Base-by-base conservation (phyloP, 805 yeast species). In the Kluyveromyces siamensis region DNA sequence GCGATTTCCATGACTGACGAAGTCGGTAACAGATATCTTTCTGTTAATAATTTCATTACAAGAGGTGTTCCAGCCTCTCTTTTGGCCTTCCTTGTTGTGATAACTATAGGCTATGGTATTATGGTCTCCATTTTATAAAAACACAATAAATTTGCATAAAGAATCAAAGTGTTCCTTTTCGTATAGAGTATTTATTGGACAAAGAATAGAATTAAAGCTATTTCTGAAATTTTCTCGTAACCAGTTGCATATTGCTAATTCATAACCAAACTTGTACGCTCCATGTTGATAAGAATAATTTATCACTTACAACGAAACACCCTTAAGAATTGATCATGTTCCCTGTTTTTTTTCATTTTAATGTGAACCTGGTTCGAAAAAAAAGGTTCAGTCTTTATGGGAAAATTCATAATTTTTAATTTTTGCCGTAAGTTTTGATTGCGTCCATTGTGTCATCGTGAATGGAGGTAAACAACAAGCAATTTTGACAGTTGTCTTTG, bases 1-100 rank as follows among this genome's bases (percentile, higher is more conserved):
- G 99, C 98, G 0, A 87, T 93, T 52, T 87, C 97, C 53, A 83
- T 87, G 84, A 79, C 90, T 2, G 96, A 91, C 63, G 93, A 86
- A 53, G 77, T 88, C 44, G 97, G 97, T n/a, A 79, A 81, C 45
- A 87, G 95, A 27, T 91, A 90, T 61, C 71, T 91, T 56, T 81
- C 83, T 9, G 96, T 89, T 36, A 72, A 76, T 27, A 84, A 86
- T 4, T 93, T 91, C 62, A 85, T 91, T 48, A 83, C 86, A 6
- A 77, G 95, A 55, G 99, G 99, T 67, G 87, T 90, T 6, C 96
- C 96, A 2, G 78, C 91, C 17, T 84, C 95, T 2, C 51, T 93
- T 6, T 68, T 89, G 46, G 87, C 87, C 11, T 91, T 85, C 60
- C 49, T 76, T 2, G 77, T 83, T 35, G 80, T 89, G 44, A 76